Percentiles rank a stretch among this genome's conserved stretches.
Evolutionary conservation across 129 eudicot genomes (phyloP).

Genomic region (Flaveria bidentis): DNA sequence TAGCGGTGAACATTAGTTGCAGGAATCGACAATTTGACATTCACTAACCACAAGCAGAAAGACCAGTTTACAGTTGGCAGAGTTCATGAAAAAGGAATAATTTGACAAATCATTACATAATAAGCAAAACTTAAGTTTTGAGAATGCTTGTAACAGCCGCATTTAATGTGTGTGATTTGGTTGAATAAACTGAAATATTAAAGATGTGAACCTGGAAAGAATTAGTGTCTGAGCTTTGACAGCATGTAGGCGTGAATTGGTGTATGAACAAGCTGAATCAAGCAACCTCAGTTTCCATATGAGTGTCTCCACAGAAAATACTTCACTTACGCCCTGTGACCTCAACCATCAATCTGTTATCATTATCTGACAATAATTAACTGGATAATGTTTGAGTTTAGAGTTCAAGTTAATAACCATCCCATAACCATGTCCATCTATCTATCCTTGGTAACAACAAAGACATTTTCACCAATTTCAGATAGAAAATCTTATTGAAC

Average conservation of each 20-base stretch:
- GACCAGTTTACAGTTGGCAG: not conserved
- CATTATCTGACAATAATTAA: constrained; percentile 14
- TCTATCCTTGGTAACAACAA: not conserved
- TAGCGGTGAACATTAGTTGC: not conserved
- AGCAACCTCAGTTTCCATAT: constrained; percentile 75
- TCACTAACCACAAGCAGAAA: not conserved
- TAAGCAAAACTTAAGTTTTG: not conserved
- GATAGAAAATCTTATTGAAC: not conserved
- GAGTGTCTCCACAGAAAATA: constrained; percentile 51
- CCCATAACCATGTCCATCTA: constrained; percentile 3
- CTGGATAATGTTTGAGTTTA: not conserved
- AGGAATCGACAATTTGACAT: not conserved
- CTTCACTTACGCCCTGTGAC: constrained; percentile 55
- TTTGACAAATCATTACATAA: not conserved
- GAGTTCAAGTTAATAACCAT: not conserved
- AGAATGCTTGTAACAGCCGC: not conserved
- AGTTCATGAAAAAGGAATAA: not conserved
- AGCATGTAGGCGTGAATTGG: constrained; percentile 80
- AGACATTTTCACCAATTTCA: not conserved
- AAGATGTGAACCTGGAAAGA: constrained; percentile 61
- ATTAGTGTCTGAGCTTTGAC: constrained; percentile 74
- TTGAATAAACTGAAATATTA: not conserved
- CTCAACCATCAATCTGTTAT: constrained; percentile 35
- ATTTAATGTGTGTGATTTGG: not conserved
- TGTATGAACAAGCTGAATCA: constrained; percentile 60